These are phyloP conservation scores for Eudorina sp. DNA, from an alignment of 139 green algal species.

Conservation along the genomic window DNA sequence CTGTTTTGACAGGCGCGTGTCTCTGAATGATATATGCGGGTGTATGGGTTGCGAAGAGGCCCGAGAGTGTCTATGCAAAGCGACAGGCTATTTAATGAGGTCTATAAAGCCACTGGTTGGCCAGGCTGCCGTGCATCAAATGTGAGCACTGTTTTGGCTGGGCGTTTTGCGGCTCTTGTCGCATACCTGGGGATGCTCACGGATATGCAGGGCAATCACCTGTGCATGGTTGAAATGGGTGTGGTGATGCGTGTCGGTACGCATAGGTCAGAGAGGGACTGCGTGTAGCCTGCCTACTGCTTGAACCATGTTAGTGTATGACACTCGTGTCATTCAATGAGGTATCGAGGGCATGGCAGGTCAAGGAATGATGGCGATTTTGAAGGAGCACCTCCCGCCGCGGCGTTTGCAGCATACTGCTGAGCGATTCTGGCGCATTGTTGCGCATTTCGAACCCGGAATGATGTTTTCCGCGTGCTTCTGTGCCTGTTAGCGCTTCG, in stretches of 20 bases:
- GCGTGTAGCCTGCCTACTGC: background rate
- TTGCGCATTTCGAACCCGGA: background rate
- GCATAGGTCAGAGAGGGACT: background rate
- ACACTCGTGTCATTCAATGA: background rate
- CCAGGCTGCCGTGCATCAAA: background rate
- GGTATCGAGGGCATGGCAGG: background rate
- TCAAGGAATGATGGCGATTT: background rate
- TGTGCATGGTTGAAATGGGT: background rate
- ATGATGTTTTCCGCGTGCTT: background rate
- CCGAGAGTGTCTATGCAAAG: background rate
- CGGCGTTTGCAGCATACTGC: slow-evolving; percentile 3
- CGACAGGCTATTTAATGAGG: slow-evolving; percentile 12
- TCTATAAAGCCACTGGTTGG: background rate
- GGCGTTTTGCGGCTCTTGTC: background rate
- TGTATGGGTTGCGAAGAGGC: too few species aligned
- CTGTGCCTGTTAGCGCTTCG: background rate
- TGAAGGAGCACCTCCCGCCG: background rate
- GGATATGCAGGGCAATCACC: background rate
- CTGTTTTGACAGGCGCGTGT: too few species aligned
- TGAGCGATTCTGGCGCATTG: background rate
- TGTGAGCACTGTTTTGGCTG: slow-evolving; percentile 4
- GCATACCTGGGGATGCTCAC: background rate
- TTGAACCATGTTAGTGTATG: background rate
- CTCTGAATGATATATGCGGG: too few species aligned
- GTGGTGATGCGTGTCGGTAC: background rate